Conservation (phyloP, 495 filamentous ascomycete genomes). For the Daldinia concentrica region DNA sequence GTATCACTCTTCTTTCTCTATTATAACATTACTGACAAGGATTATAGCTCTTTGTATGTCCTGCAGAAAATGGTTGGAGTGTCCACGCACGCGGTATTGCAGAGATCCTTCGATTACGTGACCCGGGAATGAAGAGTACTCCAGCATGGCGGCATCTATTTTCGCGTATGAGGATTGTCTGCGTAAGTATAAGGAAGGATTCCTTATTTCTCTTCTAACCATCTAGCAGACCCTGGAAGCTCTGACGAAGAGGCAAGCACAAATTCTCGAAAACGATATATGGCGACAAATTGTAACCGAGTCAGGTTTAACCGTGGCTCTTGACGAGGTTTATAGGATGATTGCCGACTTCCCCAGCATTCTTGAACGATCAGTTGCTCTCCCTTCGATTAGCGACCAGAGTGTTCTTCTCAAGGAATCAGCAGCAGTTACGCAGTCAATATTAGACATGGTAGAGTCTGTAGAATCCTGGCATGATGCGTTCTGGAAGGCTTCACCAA, state of each 20-base stretch:
- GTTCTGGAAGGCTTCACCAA: slow-evolving; percentile 26
- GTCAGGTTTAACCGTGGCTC: slow-evolving; percentile 9
- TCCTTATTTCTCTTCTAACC: slow-evolving; percentile 10
- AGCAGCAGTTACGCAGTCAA: slow-evolving; percentile 3
- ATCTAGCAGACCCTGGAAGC: slow-evolving; percentile 20
- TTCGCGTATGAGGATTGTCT: slow-evolving; percentile 30
- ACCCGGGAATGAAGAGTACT: slow-evolving; percentile 19
- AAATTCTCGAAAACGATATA: slow-evolving; percentile 24
- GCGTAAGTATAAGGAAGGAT: slow-evolving; percentile 8
- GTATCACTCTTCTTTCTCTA: not conserved
- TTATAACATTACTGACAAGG: not conserved
- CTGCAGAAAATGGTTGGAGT: slow-evolving; percentile 25
- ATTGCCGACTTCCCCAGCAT: slow-evolving; percentile 18
- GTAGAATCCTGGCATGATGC: slow-evolving; percentile 21
- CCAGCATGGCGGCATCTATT: slow-evolving; percentile 32
- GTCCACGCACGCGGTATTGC: slow-evolving; percentile 25
- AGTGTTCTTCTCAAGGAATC: slow-evolving; percentile 10
- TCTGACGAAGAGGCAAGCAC: slow-evolving; percentile 25
- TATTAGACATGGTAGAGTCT: slow-evolving; percentile 15
- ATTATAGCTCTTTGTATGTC: slow-evolving; percentile 29
- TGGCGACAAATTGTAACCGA: slow-evolving; percentile 27
- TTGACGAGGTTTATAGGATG: slow-evolving; percentile 29
- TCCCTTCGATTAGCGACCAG: slow-evolving; percentile 19
- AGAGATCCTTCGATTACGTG: slow-evolving; percentile 26
- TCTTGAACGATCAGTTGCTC: slow-evolving; percentile 19